A percentile compares a stretch with the other conserved stretches of the same genome.
Conservation (phyloP, 139 green algal species). For the Astrephomene gubernaculifera region DNA sequence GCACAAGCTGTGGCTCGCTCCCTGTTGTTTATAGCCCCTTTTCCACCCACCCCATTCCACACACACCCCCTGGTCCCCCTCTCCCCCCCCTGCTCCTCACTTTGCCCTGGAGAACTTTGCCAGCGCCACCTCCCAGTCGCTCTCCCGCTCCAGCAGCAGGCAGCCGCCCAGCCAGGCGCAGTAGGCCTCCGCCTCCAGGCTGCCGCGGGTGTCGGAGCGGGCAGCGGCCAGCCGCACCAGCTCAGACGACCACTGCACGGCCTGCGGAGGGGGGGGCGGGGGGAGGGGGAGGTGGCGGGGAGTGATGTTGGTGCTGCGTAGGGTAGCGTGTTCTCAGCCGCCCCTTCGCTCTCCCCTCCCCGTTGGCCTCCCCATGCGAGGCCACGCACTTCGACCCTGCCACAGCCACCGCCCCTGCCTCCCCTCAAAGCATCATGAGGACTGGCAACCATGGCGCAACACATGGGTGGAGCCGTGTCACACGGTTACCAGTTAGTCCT, state of each 20-base stretch:
- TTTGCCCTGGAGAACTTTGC: conserved; percentile 74
- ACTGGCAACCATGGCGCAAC: no score
- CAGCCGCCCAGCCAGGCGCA: conserved; percentile 78
- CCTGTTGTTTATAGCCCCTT: not conserved
- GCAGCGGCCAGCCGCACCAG: conserved; percentile 11
- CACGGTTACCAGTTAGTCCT: no score
- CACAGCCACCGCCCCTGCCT: no score
- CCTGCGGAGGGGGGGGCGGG: not conserved
- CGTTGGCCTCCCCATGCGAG: no score
- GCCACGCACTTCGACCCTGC: no score
- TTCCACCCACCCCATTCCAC: not conserved
- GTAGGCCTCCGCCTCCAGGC: conserved; percentile 92
- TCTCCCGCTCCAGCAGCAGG: conserved; percentile 84
- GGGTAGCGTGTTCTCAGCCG: no score
- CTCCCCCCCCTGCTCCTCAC: conserved; percentile 48
- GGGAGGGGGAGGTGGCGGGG: no score
- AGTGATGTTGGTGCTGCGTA: no score
- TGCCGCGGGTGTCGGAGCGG: conserved; percentile 71
- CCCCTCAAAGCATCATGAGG: no score
- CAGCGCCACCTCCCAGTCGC: conserved; percentile 81
- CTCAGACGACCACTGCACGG: conserved; percentile 20
- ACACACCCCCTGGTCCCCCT: not conserved
- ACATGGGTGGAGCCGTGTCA: no score
- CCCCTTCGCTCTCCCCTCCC: no score
- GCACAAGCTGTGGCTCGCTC: no score